These are phyloP conservation scores for Aspergillus tamarii DNA, from an alignment of 2,329 filamentous ascomycete species.

Conservation along the genomic window DNA sequence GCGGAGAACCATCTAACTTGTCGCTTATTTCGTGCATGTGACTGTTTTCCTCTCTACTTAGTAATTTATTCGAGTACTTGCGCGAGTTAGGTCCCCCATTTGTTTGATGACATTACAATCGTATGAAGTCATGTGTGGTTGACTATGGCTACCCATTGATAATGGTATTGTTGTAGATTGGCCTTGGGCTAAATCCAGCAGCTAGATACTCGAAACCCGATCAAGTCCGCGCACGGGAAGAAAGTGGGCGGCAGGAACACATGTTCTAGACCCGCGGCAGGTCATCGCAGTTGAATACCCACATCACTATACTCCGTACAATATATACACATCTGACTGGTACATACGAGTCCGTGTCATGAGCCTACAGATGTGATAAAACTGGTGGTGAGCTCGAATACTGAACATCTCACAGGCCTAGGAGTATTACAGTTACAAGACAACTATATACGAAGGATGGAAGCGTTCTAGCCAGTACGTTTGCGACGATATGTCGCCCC, in stretches of 20 bases:
- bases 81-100: background rate
- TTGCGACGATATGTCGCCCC: background rate
- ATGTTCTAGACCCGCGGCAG: constrained; percentile 26
- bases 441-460: background rate
- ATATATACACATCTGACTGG: constrained; percentile 10
- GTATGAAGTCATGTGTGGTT: background rate
- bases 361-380: background rate
- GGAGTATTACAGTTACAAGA: background rate
- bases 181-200: constrained; percentile 11
- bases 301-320: constrained; percentile 9
- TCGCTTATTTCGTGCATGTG: background rate
- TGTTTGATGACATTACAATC: background rate
- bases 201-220: constrained; percentile 11
- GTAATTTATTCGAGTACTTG: background rate
- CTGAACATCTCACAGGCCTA: background rate
- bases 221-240: constrained; percentile 5
- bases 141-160: constrained; percentile 2
- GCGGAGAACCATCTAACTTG: background rate
- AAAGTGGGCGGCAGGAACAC: constrained; percentile 19
- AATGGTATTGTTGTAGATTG: constrained; percentile 6
- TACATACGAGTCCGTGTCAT: background rate
- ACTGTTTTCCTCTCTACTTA: background rate
- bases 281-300: constrained; percentile 6
- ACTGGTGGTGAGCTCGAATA: background rate
- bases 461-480: background rate